phyloP scores from a whole-genome alignment of 345 rosid species.

The Adansonia digitata region DNA sequence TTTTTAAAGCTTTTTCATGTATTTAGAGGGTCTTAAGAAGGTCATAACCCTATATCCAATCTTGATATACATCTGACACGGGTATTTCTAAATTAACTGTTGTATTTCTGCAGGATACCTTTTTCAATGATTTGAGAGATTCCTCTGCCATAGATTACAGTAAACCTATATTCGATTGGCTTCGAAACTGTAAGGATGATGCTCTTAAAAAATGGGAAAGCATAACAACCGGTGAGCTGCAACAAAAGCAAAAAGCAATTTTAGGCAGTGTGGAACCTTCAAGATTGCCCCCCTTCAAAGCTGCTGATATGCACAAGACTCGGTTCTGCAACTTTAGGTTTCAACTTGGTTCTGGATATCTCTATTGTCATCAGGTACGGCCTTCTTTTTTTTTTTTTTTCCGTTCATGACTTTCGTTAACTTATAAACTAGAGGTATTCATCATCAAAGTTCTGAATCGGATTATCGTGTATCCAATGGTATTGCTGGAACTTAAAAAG shows the following conservation, averaged over 20 bases:
- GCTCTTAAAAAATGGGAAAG: conserved; percentile 67
- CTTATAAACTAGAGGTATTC: background rate
- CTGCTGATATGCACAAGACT: conserved; percentile 52
- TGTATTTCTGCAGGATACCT: conserved; percentile 45
- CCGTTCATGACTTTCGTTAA: background rate
- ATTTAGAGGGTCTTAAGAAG: too few species aligned
- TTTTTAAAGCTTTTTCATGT: too few species aligned
- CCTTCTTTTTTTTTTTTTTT: too few species aligned
- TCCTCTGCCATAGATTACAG: conserved; percentile 59
- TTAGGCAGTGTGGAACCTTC: conserved; percentile 36
- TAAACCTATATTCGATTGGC: conserved; percentile 74
- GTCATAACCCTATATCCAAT: too few species aligned
- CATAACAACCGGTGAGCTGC: conserved; percentile 53
- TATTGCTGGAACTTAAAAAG: background rate
- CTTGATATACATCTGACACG: too few species aligned
- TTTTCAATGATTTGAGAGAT: conserved; percentile 75
- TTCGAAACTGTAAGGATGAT: conserved; percentile 60
- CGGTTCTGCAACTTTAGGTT: conserved; percentile 64
- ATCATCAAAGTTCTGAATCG: background rate
- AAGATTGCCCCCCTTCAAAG: conserved; percentile 50
- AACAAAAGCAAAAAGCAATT: conserved; percentile 45
- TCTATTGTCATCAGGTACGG: conserved; percentile 84
- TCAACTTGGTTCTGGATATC: conserved; percentile 78
- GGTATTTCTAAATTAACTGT: too few species aligned
- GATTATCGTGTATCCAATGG: background rate